phyloP scores from a whole-genome alignment of 257 asterid genomes.

The Marsdenia floribunda region DNA sequence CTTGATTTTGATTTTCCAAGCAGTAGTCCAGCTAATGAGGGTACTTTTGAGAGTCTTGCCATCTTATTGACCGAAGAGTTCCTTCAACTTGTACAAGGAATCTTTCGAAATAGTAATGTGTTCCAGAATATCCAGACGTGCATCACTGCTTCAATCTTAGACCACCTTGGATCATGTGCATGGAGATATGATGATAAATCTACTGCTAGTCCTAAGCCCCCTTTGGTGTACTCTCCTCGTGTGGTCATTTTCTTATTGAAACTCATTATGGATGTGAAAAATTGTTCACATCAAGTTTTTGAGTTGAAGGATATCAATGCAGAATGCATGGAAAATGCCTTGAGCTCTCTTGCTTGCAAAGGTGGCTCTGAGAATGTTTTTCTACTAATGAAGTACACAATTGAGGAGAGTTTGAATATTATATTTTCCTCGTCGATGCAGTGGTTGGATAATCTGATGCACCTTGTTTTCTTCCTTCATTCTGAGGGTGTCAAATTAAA shows the following conservation, averaged over 20 bases:
- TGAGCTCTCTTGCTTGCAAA: slow-evolving; percentile 47
- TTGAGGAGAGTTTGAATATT: slow-evolving; percentile 57
- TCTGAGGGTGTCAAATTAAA: slow-evolving; percentile 72
- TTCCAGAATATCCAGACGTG: slow-evolving; percentile 67
- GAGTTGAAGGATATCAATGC: slow-evolving; percentile 42
- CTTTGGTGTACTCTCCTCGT: slow-evolving; percentile 78
- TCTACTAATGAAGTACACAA: slow-evolving; percentile 51
- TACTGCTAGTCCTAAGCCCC: slow-evolving; percentile 48
- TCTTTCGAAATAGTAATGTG: slow-evolving; percentile 46
- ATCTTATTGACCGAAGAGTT: slow-evolving; percentile 72
- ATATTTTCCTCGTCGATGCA: slow-evolving; percentile 62
- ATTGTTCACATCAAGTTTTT: slow-evolving; percentile 32
- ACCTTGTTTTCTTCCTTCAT: slow-evolving; percentile 66
- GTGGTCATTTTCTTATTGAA: slow-evolving; percentile 62
- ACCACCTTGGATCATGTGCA: slow-evolving; percentile 45
- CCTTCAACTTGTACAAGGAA: slow-evolving; percentile 59
- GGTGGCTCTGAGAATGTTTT: slow-evolving; percentile 33
- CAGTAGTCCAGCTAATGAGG: slow-evolving; percentile 50
- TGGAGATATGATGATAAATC: slow-evolving; percentile 52
- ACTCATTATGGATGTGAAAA: slow-evolving; percentile 61
- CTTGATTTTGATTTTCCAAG: slow-evolving; percentile 53
- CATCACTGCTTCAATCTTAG: slow-evolving; percentile 59
- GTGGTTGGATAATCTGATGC: slow-evolving; percentile 80
- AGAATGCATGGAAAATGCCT: slow-evolving; percentile 21
- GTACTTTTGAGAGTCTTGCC: slow-evolving; percentile 60